Evolutionary conservation across 495 filamentous ascomycete species (phyloP).

Genomic region (Copromyces sp.): DNA sequence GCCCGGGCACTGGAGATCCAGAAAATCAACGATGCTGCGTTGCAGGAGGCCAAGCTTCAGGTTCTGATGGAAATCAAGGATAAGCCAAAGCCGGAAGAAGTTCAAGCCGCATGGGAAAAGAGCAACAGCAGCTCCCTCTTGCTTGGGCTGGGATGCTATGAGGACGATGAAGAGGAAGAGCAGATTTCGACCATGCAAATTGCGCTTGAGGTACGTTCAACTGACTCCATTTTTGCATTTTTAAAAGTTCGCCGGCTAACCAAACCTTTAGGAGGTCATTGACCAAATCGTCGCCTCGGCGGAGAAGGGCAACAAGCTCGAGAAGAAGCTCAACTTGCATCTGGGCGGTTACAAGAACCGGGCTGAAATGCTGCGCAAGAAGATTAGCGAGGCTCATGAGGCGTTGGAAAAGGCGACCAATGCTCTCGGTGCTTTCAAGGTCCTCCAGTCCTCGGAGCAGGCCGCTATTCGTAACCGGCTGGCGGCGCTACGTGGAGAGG

Average conservation of each 20-base stretch:
- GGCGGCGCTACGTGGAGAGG: slow-evolving; percentile 70
- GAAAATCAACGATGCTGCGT: slow-evolving; percentile 55
- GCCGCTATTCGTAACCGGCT: slow-evolving; percentile 61
- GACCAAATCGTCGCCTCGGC: slow-evolving; percentile 60
- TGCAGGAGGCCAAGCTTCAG: slow-evolving; percentile 66
- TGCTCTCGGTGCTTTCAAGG: slow-evolving; percentile 65
- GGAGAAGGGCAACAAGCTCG: slow-evolving; percentile 69
- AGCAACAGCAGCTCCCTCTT: slow-evolving; percentile 48
- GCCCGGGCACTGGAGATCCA: slow-evolving; percentile 52
- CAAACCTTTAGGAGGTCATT: slow-evolving; percentile 52
- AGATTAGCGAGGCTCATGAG: slow-evolving; percentile 70
- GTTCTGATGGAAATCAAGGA: slow-evolving; percentile 61
- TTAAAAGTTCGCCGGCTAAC: slow-evolving; percentile 9
- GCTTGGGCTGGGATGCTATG: slow-evolving; percentile 69
- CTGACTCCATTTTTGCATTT: slow-evolving; percentile 1
- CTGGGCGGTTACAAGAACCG: slow-evolving; percentile 87
- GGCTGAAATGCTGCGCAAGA: slow-evolving; percentile 66
- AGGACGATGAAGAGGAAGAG: slow-evolving; percentile 58
- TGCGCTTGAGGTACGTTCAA: slow-evolving; percentile 52
- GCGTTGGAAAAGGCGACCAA: slow-evolving; percentile 62
- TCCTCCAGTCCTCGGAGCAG: slow-evolving; percentile 67
- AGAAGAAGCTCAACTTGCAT: slow-evolving; percentile 85
- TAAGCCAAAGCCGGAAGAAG: slow-evolving; percentile 47
- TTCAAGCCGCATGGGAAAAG: slow-evolving; percentile 58
- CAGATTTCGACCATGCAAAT: slow-evolving; percentile 48